Evolutionary conservation across 495 filamentous ascomycete species (phyloP).

Genomic region (Lepidopterella palustris): DNA sequence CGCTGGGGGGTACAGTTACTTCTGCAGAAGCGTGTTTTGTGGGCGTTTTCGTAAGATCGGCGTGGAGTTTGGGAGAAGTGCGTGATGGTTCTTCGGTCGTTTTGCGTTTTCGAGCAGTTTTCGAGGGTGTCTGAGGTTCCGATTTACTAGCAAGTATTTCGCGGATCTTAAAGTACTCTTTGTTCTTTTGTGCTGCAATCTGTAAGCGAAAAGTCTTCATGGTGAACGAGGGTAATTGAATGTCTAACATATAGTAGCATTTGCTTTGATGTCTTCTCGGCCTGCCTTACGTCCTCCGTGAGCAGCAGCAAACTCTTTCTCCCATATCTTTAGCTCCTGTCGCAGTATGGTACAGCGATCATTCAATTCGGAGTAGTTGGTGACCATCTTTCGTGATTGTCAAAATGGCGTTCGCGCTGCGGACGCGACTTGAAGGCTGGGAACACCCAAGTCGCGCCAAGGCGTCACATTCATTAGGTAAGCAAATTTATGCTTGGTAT

Average conservation of each 20-base stretch:
- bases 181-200: slow-evolving; percentile 74
- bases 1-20: neutral
- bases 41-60: slow-evolving; percentile 41
- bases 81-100: slow-evolving; percentile 5
- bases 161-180: slow-evolving; percentile 72
- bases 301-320: slow-evolving; percentile 62
- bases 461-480: neutral
- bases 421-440: neutral
- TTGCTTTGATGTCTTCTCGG: slow-evolving; percentile 80
- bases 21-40: slow-evolving; percentile 26
- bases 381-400: slow-evolving; percentile 2
- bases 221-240: neutral
- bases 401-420: slow-evolving; percentile 10
- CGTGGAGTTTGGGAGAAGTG: slow-evolving; percentile 17
- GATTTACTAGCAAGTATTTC: slow-evolving; percentile 50
- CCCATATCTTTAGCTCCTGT: slow-evolving; percentile 78
- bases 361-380: slow-evolving; percentile 11
- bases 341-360: slow-evolving; percentile 45
- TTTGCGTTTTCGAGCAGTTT: slow-evolving; percentile 31
- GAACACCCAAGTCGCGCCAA: neutral
- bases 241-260: slow-evolving; percentile 66
- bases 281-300: slow-evolving; percentile 71
- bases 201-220: neutral
- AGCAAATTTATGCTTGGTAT: neutral
- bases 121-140: slow-evolving; percentile 34